Percentiles rank a stretch among this genome's conserved stretches.
These are phyloP conservation scores for Plasmodium reichenowi DNA, from an alignment of 169 alveolate genomes.

Conservation along the genomic window DNA sequence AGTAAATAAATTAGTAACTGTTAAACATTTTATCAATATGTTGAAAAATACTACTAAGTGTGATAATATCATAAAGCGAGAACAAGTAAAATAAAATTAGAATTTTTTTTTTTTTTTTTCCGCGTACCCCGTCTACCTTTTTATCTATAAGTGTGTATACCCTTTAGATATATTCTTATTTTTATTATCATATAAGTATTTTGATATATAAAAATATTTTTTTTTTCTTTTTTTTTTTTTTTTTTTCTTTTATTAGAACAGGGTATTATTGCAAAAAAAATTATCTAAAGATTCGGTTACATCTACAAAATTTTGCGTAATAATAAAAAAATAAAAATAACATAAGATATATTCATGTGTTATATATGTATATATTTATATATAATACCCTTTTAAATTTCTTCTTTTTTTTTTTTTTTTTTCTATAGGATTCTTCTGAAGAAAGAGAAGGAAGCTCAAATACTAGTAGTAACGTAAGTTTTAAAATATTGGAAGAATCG, in stretches of 20 bases:
- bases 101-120: constrained; percentile 3
- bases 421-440: constrained; percentile 71
- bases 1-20: constrained; percentile 26
- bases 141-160: constrained; percentile 7
- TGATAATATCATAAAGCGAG: constrained; percentile 66
- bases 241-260: constrained; percentile 37
- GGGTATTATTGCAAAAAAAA: constrained; percentile 72
- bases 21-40: constrained; percentile 69
- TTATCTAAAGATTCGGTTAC: constrained; percentile 75
- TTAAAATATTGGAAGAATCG: constrained; percentile 35
- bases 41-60: constrained; percentile 65
- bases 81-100: constrained; percentile 46
- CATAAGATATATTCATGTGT: too few species aligned
- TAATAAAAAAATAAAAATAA: not conserved
- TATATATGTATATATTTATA: too few species aligned
- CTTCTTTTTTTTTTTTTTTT: not conserved
- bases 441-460: constrained; percentile 69
- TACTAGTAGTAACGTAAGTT: constrained; percentile 48
- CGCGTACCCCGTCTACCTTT: constrained; percentile 5
- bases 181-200: not conserved
- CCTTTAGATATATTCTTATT: constrained; percentile 8
- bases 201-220: not conserved
- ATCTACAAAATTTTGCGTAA: constrained; percentile 75
- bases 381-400: too few species aligned
- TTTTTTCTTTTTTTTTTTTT: not conserved